These are phyloP conservation scores for Tricholomella constricta DNA, from an alignment of 768 basidiomycete genomes.

Conservation along the genomic window DNA sequence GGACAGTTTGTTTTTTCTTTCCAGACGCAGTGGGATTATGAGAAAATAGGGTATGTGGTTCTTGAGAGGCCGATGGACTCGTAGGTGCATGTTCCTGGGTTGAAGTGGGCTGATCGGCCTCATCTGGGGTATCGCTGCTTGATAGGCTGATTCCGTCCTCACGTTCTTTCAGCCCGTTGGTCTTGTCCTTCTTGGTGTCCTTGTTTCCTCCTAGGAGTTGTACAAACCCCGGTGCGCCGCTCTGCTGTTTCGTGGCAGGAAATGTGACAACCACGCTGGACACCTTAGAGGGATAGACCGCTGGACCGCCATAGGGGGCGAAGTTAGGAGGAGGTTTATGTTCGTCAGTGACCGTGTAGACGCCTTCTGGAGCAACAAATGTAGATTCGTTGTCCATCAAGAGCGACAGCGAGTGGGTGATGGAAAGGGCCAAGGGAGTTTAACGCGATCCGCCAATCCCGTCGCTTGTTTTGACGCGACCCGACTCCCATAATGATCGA, in stretches of 20 bases:
- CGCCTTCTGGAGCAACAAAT: conserved; percentile 88
- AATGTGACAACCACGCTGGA: conserved; percentile 66
- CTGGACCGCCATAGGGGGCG: conserved; percentile 37
- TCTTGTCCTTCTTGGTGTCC: conserved; percentile 61
- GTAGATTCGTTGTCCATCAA: conserved; percentile 81
- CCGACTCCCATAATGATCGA: conserved; percentile 18
- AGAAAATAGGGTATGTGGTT: conserved; percentile 61
- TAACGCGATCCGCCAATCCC: conserved; percentile 1
- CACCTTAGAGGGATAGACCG: conserved; percentile 60
- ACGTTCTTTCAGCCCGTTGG: conserved; percentile 42
- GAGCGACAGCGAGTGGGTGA: not conserved
- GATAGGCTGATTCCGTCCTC: conserved; percentile 76
- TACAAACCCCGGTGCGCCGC: conserved; percentile 61
- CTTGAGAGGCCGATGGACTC: conserved; percentile 33
- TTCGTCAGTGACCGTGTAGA: conserved; percentile 87
- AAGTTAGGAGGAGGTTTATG: conserved; percentile 62
- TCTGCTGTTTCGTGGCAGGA: conserved; percentile 50
- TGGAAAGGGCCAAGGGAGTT: conserved; percentile 3
- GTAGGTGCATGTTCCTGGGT: conserved; percentile 42
- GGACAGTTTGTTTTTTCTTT: conserved; percentile 63
- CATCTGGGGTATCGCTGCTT: conserved; percentile 80
- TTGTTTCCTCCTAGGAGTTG: conserved; percentile 71
- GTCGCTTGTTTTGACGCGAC: conserved; percentile 17
- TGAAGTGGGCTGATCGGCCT: conserved; percentile 42
- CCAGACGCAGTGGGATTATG: conserved; percentile 39